Evolutionary conservation across 495 filamentous ascomycete genomes (phyloP), one percentile per base, ranked within the genome.

Genomic region (Bacidia gigantensis): DNA sequence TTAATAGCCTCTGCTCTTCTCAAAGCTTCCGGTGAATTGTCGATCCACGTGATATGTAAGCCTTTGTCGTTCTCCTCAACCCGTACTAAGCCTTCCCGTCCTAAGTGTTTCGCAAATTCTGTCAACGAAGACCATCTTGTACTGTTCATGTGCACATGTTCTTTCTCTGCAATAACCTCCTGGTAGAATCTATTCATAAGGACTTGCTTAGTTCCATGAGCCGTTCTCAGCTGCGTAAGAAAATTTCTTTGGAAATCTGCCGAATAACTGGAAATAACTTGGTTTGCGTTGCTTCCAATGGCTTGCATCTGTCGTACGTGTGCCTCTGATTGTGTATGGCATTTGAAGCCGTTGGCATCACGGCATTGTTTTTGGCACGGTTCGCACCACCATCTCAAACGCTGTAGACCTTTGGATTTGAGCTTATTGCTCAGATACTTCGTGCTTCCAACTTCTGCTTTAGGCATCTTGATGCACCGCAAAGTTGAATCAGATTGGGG

Each of bases 121-220:
- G 87, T 87, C 51, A 99, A 68, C 32, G 73, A 71, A 52, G 81
- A 76, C 88, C 88, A 97, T 58, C 80, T 78, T 2, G 92, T 97
- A 38, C 88, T 74, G 67, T 95, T 97, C 82, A 96, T 84, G 62
- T 97, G 93, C 12, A 88, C 72, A 62, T 97, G 93, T 63, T 89
- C 79, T 62, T 85, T 84, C 64, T 85, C 72, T 14, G 70, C 67
- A 54, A 92, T 90, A 56, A 86, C 84, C 60, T 87, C 81, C 65
- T 97, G 86, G 63, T 99, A 99, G 63, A 95, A 96, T 48, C 86
- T 81, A 55, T 97, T 97, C 5, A 87, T 73, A 26, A 87, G 73
- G 2, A 96, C 78, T 49, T 76, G 70, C 69, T 97, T 97, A 62
- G 89, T 84, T 38, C 87, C 86, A 56, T 98, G 93, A 0, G 75